Conservation (phyloP, 1,284 basidiomycete genomes). For the Cutaneotrichosporon dermatis region DNA sequence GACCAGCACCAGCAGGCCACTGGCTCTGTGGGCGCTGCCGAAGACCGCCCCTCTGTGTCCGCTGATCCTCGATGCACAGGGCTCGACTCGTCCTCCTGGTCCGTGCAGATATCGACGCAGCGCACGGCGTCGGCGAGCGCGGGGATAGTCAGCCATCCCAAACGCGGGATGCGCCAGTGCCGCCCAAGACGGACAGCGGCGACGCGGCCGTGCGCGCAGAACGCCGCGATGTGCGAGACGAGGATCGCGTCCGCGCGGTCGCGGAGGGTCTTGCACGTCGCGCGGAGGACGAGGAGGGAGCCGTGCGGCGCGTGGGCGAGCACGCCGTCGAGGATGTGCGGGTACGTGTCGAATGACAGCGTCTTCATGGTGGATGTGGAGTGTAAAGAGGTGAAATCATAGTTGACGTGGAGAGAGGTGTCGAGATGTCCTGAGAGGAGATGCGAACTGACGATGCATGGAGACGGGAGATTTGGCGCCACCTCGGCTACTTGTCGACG, state of each 20-base stretch:
- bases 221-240: not conserved
- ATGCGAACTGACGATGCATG: too few relatives aligned
- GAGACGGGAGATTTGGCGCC: too few relatives aligned
- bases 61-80: not conserved
- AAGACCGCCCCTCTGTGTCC: not conserved
- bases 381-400: too few relatives aligned
- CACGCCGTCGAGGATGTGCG: not conserved
- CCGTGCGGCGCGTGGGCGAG: not conserved
- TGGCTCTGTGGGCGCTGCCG: not conserved
- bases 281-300: constrained; percentile 5
- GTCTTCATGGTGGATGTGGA: too few relatives aligned
- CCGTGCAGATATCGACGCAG: not conserved
- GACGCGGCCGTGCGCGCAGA: not conserved
- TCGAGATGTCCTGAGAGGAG: too few relatives aligned
- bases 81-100: too few relatives aligned
- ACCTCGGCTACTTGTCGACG: too few relatives aligned
- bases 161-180: not conserved
- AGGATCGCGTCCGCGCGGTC: not conserved
- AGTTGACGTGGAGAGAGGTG: too few relatives aligned
- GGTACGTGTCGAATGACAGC: not conserved
- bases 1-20: too few relatives aligned
- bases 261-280: not conserved
- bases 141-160: not conserved
- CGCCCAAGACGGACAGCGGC: not conserved
- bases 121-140: not conserved